phyloP scores from a whole-genome alignment of 805 yeast genomes.

The Candida incommunis region DNA sequence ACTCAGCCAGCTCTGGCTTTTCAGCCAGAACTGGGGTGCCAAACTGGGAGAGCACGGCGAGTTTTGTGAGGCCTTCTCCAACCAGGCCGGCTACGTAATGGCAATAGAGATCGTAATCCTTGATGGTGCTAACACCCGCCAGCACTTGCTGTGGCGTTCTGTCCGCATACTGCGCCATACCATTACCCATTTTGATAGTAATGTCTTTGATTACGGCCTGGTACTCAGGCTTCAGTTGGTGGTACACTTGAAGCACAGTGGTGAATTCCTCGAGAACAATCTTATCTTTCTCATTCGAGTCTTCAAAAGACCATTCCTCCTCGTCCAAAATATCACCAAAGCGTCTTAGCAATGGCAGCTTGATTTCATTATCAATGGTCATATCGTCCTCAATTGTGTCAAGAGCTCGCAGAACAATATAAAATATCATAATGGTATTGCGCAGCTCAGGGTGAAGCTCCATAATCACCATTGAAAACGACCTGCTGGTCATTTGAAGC shows the following conservation, averaged over 20 bases:
- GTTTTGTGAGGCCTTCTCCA: constrained; percentile 85
- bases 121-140: constrained; percentile 62
- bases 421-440: constrained; percentile 65
- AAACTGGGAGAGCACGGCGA: constrained; percentile 64
- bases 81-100: constrained; percentile 96
- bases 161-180: constrained; percentile 88
- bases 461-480: constrained; percentile 86
- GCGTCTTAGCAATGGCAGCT: constrained; percentile 56
- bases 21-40: constrained; percentile 40
- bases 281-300: constrained; percentile 63
- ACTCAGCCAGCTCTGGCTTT: constrained; percentile 46
- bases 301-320: constrained; percentile 71
- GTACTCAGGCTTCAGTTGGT: constrained; percentile 56
- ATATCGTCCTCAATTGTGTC: constrained; percentile 96
- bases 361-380: constrained; percentile 58
- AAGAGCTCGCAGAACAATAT: constrained; percentile 73
- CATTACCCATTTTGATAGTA: constrained; percentile 82
- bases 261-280: constrained; percentile 71
- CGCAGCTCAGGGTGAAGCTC: constrained; percentile 86
- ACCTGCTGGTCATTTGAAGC: constrained; percentile 62
- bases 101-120: constrained; percentile 84
- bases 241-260: constrained; percentile 52
- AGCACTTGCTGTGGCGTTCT: constrained; percentile 58
- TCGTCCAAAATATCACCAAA: constrained; percentile 52
- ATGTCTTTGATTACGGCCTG: constrained; percentile 68